Percentiles rank a stretch among this genome's conserved stretches.
These are phyloP conservation scores for Russula vinacea DNA, from an alignment of 768 basidiomycete species.

Conservation along the genomic window DNA sequence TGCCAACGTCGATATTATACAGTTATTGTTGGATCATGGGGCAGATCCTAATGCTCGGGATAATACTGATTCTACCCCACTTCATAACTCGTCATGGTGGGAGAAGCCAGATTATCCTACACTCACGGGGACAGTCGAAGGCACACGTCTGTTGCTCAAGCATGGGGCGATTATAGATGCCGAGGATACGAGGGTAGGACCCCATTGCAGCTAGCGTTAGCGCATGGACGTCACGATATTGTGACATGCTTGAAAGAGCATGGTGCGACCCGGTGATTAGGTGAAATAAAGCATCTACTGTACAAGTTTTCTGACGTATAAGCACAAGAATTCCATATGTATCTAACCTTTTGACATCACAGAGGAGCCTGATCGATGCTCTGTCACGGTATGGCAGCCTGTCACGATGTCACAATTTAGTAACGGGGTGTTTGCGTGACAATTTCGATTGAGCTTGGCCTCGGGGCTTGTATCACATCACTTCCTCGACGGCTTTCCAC, in stretches of 20 bases:
- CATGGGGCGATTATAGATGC: slow-evolving; percentile 5
- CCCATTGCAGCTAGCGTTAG: background rate
- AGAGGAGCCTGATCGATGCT: too few species aligned
- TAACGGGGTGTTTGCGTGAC: too few species aligned
- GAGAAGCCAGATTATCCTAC: accelerated
- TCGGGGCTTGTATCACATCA: too few species aligned
- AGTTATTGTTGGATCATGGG: background rate
- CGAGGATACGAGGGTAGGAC: background rate
- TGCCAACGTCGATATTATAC: background rate
- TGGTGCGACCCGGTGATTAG: too few species aligned
- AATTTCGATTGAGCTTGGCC: too few species aligned
- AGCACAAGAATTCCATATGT: too few species aligned
- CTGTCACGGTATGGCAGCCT: too few species aligned
- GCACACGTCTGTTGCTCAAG: background rate
- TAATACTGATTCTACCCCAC: background rate
- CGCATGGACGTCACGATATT: background rate
- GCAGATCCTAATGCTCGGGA: background rate
- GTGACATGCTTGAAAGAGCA: background rate
- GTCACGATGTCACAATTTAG: too few species aligned
- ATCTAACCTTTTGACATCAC: too few species aligned
- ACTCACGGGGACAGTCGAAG: background rate
- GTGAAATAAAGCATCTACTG: too few species aligned
- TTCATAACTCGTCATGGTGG: background rate
- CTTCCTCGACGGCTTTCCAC: too few species aligned
- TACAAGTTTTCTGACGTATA: too few species aligned